phyloP scores from a whole-genome alignment of 345 rosid genomes.

The Salix koriyanagi region DNA sequence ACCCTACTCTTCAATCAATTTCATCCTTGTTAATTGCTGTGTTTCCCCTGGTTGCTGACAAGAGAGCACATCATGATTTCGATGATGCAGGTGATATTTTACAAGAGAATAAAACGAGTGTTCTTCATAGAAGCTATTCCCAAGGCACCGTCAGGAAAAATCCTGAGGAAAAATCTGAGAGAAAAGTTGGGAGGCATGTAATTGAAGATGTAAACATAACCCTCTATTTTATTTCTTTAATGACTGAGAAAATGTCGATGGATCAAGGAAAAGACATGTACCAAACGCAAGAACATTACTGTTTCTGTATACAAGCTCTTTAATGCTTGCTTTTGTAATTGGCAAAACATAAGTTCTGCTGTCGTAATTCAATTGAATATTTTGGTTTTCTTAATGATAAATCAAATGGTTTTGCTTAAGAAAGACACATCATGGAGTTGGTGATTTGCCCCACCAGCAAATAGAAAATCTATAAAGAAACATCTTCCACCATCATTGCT shows the following conservation, averaged over 20 bases:
- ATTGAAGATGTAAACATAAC: background rate
- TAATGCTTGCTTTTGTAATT: background rate
- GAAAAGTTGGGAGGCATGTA: constrained; percentile 14
- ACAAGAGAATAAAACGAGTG: constrained; percentile 22
- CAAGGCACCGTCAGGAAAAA: constrained; percentile 34
- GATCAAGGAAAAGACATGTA: background rate
- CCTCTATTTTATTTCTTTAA: background rate
- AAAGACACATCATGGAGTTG: background rate
- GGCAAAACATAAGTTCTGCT: background rate
- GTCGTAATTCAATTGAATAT: background rate
- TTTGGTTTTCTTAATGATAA: background rate
- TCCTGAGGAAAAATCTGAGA: constrained; percentile 18
- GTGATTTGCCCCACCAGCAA: background rate
- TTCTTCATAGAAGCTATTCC: constrained; percentile 26
- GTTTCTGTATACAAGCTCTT: background rate
- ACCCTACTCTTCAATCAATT: background rate
- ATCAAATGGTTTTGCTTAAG: background rate
- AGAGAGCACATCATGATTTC: background rate
- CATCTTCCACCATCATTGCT: background rate
- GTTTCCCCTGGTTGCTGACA: background rate
- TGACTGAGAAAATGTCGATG: background rate
- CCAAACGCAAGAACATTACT: background rate
- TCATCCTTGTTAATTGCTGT: background rate
- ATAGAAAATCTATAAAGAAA: background rate
- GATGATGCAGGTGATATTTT: constrained; percentile 27